Base-by-base conservation (phyloP, 768 basidiomycete genomes). In the Mycena chlorophos region DNA sequence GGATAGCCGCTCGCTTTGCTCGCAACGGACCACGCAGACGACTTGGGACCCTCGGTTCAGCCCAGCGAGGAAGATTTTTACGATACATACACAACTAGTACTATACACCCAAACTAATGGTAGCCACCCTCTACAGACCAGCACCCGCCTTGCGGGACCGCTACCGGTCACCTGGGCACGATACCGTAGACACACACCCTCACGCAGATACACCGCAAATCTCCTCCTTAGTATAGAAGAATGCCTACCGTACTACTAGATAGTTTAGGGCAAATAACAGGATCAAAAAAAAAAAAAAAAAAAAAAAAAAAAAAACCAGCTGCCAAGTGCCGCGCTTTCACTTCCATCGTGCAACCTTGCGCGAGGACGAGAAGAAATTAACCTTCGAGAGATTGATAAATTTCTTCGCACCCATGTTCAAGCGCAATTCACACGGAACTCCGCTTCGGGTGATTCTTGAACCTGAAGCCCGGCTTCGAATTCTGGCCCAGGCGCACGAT, bases 401-500 rank as follows among this genome's bases (percentile, higher is more conserved):
- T 34, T 34, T 17, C 31, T 34, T 8, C 31, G 31, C 31, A 34
- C 31, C 17, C 31, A 8, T 68, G 20, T 62, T 30, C 12, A 61
- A 56, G 40, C 34, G 49, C 17, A 49, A 57, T 12, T 20, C 38
- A 1, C 16, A 30, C 23, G 26, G 49, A 17, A 16, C 38, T 1
- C 62, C 56, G 19, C 27, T 43, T 17, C 27, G 26, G 20, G 65
- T 69, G 20, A 30, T 59, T 2, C 39, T 65, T 1, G 60, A 66
- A 3, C 38, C 64, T 25, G 64, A 25, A n/a, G 22, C 23, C 20
- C 37, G 55, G 23, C 29, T 51, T 2, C 23, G 22, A 16, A 57
- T 65, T 17, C 43, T 65, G 30, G n/a, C n/a, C n/a, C n/a, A n/a
- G n/a, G n/a, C n/a, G n/a, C n/a, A n/a, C n/a, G n/a, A n/a, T n/a